Evolutionary conservation across 2,329 filamentous ascomycete genomes (phyloP).

Genomic region (Apiospora phragmitis): DNA sequence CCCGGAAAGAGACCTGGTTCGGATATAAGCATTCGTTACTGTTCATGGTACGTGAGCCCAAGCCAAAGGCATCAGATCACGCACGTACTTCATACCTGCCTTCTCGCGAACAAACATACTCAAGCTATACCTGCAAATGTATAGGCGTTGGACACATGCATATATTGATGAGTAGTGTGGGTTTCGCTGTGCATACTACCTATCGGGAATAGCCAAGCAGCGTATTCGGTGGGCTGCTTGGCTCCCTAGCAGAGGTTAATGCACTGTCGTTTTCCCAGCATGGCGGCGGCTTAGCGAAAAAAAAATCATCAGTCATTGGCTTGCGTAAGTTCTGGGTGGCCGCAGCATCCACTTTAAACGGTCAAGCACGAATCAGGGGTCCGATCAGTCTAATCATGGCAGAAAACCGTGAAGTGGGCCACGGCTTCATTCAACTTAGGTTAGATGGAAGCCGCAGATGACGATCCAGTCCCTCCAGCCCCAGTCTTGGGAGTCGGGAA

Average conservation of each 20-base stretch:
- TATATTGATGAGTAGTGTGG: background rate
- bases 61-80: background rate
- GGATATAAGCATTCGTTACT: too few species aligned
- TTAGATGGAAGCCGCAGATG: background rate
- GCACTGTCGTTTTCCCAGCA: background rate
- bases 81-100: background rate
- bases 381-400: background rate
- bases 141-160: background rate
- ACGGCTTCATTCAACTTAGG: background rate
- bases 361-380: background rate
- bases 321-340: background rate
- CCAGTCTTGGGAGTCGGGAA: background rate
- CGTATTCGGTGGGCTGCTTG: background rate
- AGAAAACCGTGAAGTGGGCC: background rate
- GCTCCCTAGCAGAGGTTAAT: background rate
- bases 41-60: background rate
- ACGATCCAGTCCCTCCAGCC: background rate
- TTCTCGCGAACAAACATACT: background rate
- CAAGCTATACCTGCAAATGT: background rate
- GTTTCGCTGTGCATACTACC: background rate
- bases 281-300: background rate
- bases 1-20: background rate
- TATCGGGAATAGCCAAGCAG: background rate
- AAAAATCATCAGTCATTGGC: background rate
- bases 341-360: background rate